Evolutionary conservation across 768 basidiomycete genomes (phyloP).

Genomic region (Trametes punicea): DNA sequence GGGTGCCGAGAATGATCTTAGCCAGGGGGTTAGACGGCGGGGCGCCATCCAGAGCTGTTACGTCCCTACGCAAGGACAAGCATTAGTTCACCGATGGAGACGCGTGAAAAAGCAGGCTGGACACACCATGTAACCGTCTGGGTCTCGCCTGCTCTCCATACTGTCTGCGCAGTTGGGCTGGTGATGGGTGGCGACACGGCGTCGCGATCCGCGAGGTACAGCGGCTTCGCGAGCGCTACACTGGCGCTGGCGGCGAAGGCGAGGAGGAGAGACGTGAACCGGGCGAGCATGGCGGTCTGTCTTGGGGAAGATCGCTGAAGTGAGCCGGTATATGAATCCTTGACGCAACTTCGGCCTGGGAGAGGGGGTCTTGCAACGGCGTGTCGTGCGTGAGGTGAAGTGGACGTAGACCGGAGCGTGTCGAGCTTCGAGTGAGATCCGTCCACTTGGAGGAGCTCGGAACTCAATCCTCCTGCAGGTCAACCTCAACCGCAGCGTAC

Average conservation of each 20-base stretch:
- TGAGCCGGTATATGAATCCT: neutral
- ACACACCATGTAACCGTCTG: constrained; percentile 44
- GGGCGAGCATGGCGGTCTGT: constrained; percentile 4
- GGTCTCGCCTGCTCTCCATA: constrained; percentile 38
- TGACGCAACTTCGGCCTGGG: neutral
- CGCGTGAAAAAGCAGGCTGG: neutral
- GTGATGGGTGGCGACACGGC: constrained; percentile 39
- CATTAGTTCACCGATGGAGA: neutral
- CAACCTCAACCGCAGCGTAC: neutral
- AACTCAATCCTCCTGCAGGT: neutral
- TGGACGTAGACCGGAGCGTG: constrained; percentile 7
- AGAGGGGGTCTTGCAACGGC: neutral
- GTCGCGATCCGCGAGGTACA: constrained; percentile 15
- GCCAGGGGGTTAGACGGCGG: constrained; percentile 34
- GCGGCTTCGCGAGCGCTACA: constrained; percentile 6
- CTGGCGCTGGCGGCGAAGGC: constrained; percentile 7
- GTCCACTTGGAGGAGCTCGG: neutral
- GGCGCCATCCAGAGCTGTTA: constrained; percentile 32
- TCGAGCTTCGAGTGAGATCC: constrained; percentile 1
- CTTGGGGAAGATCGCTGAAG: neutral
- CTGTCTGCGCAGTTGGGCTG: constrained; percentile 30
- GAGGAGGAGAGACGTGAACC: neutral
- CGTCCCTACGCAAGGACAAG: constrained; percentile 16
- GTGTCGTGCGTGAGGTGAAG: constrained; percentile 4
- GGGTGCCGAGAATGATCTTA: constrained; percentile 43